Evolutionary conservation across 805 yeast species (phyloP).

Genomic region (Ascoidea asiatica): DNA sequence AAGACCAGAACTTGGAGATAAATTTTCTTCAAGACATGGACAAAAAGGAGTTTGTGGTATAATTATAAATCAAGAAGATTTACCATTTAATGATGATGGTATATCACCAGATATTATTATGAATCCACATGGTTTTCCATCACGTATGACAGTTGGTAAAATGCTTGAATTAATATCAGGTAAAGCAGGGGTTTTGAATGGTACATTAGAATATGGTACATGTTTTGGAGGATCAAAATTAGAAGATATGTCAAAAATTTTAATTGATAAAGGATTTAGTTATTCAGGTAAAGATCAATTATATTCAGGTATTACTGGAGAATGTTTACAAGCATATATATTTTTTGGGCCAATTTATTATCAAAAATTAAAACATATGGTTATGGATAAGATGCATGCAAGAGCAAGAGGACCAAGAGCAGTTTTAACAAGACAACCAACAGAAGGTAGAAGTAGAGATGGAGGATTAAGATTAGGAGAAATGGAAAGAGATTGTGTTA

Average conservation of each 20-base stretch:
- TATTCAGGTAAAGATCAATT: conserved; percentile 97
- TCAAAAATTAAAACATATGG: conserved; percentile 98
- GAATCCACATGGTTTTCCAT: conserved; percentile 99
- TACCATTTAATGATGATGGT: conserved; percentile 92
- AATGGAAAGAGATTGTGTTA: conserved; percentile 99
- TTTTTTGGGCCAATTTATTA: conserved; percentile 98
- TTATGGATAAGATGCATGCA: conserved; percentile 97
- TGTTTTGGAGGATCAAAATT: conserved; percentile 97
- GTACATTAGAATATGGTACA: conserved; percentile 87
- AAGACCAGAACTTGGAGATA: conserved; percentile 95
- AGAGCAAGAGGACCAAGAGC: conserved; percentile 99
- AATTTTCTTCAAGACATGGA: conserved; percentile 95
- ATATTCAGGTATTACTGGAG: conserved; percentile 95
- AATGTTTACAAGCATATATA: conserved; percentile 91
- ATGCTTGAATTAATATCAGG: conserved; percentile 95
- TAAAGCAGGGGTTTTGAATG: conserved; percentile 93
- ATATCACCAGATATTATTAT: conserved; percentile 89
- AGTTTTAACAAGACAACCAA: conserved; percentile 93
- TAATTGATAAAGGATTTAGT: conserved; percentile 83
- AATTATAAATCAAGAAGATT: conserved; percentile 91
- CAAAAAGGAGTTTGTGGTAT: conserved; percentile 99
- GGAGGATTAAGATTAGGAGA: conserved; percentile 98
- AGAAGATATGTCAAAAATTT: conserved; percentile 84
- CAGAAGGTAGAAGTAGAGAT: conserved; percentile 97
- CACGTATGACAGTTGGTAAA: conserved; percentile 99